Evolutionary conservation across 805 yeast genomes (phyloP), one percentile per base, ranked within the genome.

Genomic region (Wickerhamiella alocasiicola): DNA sequence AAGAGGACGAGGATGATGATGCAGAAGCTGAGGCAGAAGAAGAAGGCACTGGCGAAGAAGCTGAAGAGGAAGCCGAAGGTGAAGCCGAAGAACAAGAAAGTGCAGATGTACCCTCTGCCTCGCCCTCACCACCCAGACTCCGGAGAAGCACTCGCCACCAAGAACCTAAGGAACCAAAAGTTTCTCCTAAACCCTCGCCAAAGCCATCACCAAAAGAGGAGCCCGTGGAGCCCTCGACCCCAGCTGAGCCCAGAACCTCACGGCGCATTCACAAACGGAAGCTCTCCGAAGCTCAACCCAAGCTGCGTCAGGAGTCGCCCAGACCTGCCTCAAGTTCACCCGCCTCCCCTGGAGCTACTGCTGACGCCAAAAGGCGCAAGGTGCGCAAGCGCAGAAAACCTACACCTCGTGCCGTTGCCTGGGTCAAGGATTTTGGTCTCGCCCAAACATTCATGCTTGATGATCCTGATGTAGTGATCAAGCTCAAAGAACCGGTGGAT

Each of bases 391-490:
- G 17, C 4, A 31, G 39, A n/a, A 31, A 31, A 26, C 34, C 32
- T 19, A 29, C 41, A 2, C 28, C 17, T 9, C 23, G 35, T 7
- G 29, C 41, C 12, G 16, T 28, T 13, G n/a, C 28, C 32, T 37
- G 41, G 41, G 35, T 27, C 16, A 31, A 30, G n/a, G 27, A 21
- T 18, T 37, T 37, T 18, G 32, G 13, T 7, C n/a, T 18, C 16
- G 43, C 34, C 18, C 41, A 44, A 27, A 44, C 37, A 13, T 39
- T 32, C 23, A 27, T 12, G 39, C 43, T 35, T 4, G 48, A 41
- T 11, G 39, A 34, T 23, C 39, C 32, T 31, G 36, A 36, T 20
- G 31, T 23, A 17, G 30, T 28, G 29, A 30, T 33, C 23, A 27
- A 27, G 41, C 42, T 9, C 39, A 25, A 21, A 11, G 46, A 44